A percentile compares a stretch with the other conserved stretches of the same genome.
These are phyloP conservation scores for Phylloporus gajari DNA, from an alignment of 1,284 basidiomycete species.

Conservation along the genomic window DNA sequence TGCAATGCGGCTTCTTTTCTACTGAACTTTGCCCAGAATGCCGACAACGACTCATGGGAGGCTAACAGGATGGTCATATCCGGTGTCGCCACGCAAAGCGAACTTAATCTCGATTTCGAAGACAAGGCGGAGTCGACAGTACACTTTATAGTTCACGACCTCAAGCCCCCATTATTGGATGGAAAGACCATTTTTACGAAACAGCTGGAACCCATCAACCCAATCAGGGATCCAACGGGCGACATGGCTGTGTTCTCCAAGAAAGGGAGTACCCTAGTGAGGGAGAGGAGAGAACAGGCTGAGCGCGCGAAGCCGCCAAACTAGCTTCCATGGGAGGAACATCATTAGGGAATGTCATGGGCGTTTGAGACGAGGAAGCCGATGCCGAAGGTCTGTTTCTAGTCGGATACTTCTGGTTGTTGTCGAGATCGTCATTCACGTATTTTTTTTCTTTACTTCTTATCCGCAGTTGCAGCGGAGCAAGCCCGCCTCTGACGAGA, in stretches of 20 bases:
- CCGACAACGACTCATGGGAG: slow-evolving; percentile 98
- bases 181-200: slow-evolving; percentile 96
- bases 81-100: slow-evolving; percentile 88
- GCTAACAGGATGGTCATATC: slow-evolving; percentile 97
- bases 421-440: slow-evolving; percentile 80
- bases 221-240: slow-evolving; percentile 91
- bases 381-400: slow-evolving; percentile 79
- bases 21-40: slow-evolving; percentile 68
- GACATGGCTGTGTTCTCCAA: slow-evolving; percentile 97
- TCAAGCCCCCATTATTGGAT: slow-evolving; percentile 98
- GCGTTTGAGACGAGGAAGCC: slow-evolving; percentile 94
- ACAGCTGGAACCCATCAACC: slow-evolving; percentile 97
- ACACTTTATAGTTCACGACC: slow-evolving; percentile 96
- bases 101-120: slow-evolving; percentile 90
- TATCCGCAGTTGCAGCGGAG: slow-evolving; percentile 69
- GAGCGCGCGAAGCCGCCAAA: slow-evolving; percentile 97
- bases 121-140: slow-evolving; percentile 96
- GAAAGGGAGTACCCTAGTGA: slow-evolving; percentile 93
- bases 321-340: slow-evolving; percentile 94
- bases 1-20: background rate
- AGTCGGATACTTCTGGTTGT: slow-evolving; percentile 29
- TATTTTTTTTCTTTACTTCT: slow-evolving; percentile 53
- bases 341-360: slow-evolving; percentile 95
- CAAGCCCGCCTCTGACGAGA: slow-evolving; percentile 65
- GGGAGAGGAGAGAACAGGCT: slow-evolving; percentile 94